Evolutionary conservation across 371 early-diverging fungal species (phyloP), one percentile per base, ranked within the genome.

Genomic region (Apophysomyces ossiformis): DNA sequence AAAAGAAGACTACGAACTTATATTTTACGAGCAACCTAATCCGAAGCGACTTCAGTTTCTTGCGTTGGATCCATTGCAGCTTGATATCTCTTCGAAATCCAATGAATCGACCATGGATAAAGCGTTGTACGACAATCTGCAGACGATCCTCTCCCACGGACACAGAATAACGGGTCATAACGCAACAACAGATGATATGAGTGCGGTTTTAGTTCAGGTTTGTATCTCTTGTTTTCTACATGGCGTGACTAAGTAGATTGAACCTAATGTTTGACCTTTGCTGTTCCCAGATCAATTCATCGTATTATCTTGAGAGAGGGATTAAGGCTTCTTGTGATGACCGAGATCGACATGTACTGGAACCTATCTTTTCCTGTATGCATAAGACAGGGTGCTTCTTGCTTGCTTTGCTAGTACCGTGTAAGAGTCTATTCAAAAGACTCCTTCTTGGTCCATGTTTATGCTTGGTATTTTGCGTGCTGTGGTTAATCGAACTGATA

Each of bases 1-100:
- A 21, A 39, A 64, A 18, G 21, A 61, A 8, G 38, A 60, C 6
- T 78, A 69, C 39, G 72, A 83, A 65, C 65, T 90, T 13, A 84
- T 91, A 32, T 86, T 88, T 70, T 91, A 87, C 68, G 77, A 85
- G 36, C 88, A 85, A 37, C 89, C 90, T 0, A 87, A 90, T 62
- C 85, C 88, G 8, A 75, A 81, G 35, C 73, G 82, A 41, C 77
- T 90, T 18, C 93, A 92, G 65, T 92, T 89, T 68, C 76, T 90
- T 18, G 89, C 92, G 13, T 73, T 91, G 1, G 82, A 90, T 45
- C 90, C 92, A 2, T 71, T 94, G 7, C 82, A 86, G 16, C 72
- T 94, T 2, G 93, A 94, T 67, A 86, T 90, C 15, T 84, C 89
- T n/a, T 69, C 79, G 47, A 64, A 81, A 59, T 72, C 77, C 60